These are phyloP conservation scores for Trichoderma harzianum DNA, from an alignment of 2,329 filamentous ascomycete genomes.

Conservation along the genomic window DNA sequence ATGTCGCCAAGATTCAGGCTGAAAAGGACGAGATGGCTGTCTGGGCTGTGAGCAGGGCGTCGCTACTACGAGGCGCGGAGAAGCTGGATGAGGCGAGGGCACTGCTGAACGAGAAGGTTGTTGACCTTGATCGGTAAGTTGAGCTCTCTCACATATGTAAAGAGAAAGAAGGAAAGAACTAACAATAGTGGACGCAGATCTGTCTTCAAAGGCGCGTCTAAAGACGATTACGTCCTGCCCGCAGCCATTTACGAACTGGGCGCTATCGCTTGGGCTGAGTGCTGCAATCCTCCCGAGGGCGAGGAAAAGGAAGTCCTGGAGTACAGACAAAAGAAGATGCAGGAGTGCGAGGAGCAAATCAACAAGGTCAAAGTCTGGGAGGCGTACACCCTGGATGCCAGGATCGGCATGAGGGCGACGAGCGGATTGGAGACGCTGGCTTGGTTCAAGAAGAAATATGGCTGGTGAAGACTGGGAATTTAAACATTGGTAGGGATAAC, in stretches of 20 bases:
- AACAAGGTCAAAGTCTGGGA: slow-evolving; percentile 69
- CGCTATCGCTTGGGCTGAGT: slow-evolving; percentile 74
- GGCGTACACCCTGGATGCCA: slow-evolving; percentile 67
- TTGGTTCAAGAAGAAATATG: slow-evolving; percentile 49
- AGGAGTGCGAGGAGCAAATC: slow-evolving; percentile 62
- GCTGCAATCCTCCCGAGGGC: slow-evolving; percentile 38
- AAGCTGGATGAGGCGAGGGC: slow-evolving; percentile 61
- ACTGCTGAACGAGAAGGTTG: slow-evolving; percentile 60
- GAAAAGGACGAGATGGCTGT: slow-evolving; percentile 62
- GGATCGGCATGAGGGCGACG: slow-evolving; percentile 70
- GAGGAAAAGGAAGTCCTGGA: slow-evolving; percentile 31
- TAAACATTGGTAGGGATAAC: neutral
- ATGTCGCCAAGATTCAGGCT: slow-evolving; percentile 45
- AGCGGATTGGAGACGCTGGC: slow-evolving; percentile 64
- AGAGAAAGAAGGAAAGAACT: neutral
- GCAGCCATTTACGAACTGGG: slow-evolving; percentile 84
- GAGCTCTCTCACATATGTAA: accelerated
- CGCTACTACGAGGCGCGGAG: slow-evolving; percentile 62
- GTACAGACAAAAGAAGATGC: slow-evolving; percentile 47
- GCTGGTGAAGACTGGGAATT: slow-evolving; percentile 9
- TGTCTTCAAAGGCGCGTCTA: slow-evolving; percentile 56
- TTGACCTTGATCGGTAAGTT: slow-evolving; percentile 60
- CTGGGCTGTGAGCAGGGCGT: slow-evolving; percentile 62
- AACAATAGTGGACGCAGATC: slow-evolving; percentile 33
- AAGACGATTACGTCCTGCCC: slow-evolving; percentile 69